Evolutionary conservation across 176 grass and related monocot genomes (phyloP), one percentile per base, ranked within the genome.

Genomic region (Zea luxurians): DNA sequence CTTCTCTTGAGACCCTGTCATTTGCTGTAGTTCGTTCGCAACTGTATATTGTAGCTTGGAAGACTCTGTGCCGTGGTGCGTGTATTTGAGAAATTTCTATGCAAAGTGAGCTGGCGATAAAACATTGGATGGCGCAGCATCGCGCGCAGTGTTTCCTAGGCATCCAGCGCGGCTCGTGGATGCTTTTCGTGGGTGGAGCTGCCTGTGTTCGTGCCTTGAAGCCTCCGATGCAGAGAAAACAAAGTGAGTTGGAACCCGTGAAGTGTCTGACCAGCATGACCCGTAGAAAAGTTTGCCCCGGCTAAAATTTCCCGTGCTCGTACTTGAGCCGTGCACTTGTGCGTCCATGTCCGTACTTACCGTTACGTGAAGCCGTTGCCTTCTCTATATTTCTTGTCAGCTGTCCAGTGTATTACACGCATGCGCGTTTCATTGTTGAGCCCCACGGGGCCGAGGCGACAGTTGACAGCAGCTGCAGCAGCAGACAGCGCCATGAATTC

Each of bases 341-440:
- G 61, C 13, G 37, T 40, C 47, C 16, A 1, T 4, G 48, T 42
- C 18, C 44, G 53, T 50, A 4, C 42, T 43, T 68, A 0, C 10
- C 50, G 71, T 81, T 43, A 17, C 84, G 64, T 75, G 44, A 43
- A 68, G 63, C 10, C 2, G 13, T 68, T 10, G 15, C 35, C 7
- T 10, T n/a, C 47, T 45, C 10, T 43, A 27, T 34, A n/a, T 52
- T 52, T 53, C 37, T 13, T 8, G 64, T 35, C 38, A 48, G 40
- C 5, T 36, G 13, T 62, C 44, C 63, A 16, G 36, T 41, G 11
- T 42, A 48, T 4, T 1, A 37, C 27, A 41, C 83, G 79, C 58
- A 69, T 37, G 44, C 73, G 58, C 7, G 8, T 21, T 18, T 10
- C 18, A 2, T 20, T 7, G 4, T 46, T 10, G 7, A 4, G 4